Conservation (phyloP, 495 filamentous ascomycete species). For the Trichoderma erinaceum region DNA sequence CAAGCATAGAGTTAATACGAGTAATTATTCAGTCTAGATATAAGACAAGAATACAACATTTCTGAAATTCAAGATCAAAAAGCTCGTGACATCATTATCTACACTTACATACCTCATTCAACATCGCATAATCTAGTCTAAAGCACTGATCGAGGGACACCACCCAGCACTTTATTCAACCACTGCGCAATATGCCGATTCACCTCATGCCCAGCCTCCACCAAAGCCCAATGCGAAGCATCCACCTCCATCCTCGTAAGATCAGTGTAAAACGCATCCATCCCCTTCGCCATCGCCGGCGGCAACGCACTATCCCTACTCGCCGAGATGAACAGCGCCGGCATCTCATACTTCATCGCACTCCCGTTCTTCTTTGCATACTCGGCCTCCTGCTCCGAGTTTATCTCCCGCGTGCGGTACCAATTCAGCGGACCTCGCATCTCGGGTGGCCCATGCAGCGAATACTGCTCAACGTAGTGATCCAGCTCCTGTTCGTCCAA, state of each 20-base stretch:
- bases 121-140: background rate
- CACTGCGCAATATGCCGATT: conserved; percentile 38
- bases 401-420: conserved; percentile 68
- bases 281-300: conserved; percentile 57
- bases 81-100: background rate
- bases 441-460: conserved; percentile 46
- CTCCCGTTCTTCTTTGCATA: conserved; percentile 29
- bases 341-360: conserved; percentile 50
- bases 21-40: too few relatives aligned
- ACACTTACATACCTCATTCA: background rate
- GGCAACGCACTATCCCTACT: conserved; percentile 61
- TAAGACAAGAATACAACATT: too few relatives aligned
- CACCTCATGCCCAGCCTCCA: conserved; percentile 54
- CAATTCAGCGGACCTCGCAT: conserved; percentile 77
- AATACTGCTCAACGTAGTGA: conserved; percentile 66
- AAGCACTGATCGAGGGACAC: background rate
- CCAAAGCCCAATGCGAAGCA: conserved; percentile 64
- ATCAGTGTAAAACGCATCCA: conserved; percentile 58
- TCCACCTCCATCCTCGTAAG: conserved; percentile 54
- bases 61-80: too few relatives aligned
- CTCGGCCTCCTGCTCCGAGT: conserved; percentile 67
- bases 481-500: conserved; percentile 65
- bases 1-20: too few relatives aligned
- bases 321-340: conserved; percentile 69
- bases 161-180: conserved; percentile 23